These are phyloP conservation scores for Persicaria tinctoria DNA, from an alignment of 148 eudicot species.

Conservation along the genomic window DNA sequence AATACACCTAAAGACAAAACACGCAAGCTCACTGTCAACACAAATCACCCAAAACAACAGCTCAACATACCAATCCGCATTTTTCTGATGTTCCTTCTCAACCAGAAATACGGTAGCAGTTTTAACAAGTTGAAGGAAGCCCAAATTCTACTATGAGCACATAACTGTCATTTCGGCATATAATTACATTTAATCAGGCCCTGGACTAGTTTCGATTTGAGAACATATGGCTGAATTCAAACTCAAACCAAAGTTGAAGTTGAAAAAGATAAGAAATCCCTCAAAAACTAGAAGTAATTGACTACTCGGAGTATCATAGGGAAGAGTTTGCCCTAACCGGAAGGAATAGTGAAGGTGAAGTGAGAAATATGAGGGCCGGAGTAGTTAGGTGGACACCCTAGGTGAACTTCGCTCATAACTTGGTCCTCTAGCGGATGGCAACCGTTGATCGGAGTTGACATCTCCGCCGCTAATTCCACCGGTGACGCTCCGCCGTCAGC, in stretches of 20 bases:
- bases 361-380: slow-evolving; percentile 53
- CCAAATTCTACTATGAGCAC: neutral
- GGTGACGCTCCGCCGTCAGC: neutral
- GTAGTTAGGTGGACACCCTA: slow-evolving; percentile 70
- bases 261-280: neutral
- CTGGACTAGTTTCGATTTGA: neutral
- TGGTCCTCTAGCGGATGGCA: slow-evolving; percentile 24
- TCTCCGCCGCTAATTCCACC: slow-evolving; percentile 8
- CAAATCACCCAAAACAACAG: neutral
- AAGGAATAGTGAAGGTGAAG: slow-evolving; percentile 53
- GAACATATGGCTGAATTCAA: neutral
- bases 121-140: neutral
- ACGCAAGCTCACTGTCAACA: neutral
- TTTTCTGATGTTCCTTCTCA: neutral
- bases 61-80: neutral
- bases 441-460: slow-evolving; percentile 9
- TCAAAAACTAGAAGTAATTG: neutral
- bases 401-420: slow-evolving; percentile 95
- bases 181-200: neutral
- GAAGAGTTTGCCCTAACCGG: slow-evolving; percentile 20
- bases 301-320: neutral
- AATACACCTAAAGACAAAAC: neutral
- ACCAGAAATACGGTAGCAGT: neutral
- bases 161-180: neutral
- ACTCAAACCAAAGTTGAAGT: neutral